Base-by-base conservation (phyloP, 306 rosid genomes). In the Lathyrus oleraceus region DNA sequence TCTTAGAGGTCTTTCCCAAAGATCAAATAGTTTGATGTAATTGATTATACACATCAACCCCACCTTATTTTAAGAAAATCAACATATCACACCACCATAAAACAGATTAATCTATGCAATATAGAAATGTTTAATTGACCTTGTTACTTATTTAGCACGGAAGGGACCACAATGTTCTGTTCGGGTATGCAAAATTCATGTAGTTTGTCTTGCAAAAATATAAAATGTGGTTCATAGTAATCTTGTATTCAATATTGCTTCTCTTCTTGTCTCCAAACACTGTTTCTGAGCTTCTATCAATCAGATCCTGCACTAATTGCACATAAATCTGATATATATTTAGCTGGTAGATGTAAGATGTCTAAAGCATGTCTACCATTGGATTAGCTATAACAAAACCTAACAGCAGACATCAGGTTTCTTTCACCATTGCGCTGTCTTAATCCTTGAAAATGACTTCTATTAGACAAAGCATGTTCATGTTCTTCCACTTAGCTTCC, bases 391-490 rank as follows among this genome's bases (percentile, higher is more conserved):
- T 63, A 40, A 21, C 36, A 67, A 42, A 23, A 62, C 49, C 44
- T 44, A 52, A 21, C 36, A 67, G 21, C 42, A 62, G 17, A 28
- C 35, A 54, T 36, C 39, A 11, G 45, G 45, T 32, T 48, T 48
- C 54, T 48, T 16, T 48, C 57, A 19, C 52, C 52, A 45, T 51
- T 51, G 14, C 15, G 35, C 1, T 16, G 27, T 25, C 36, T 42
- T 44, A 27, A 60, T 45, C 47, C 58, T 5, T 44, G 77, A 65
- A 54, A 44, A 21, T 27, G 45, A 71, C 52, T 7, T 44, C 39
- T 19, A 5, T 54, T 8, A 66, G 73, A 66, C 82, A 72, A 73
- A n/a, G n/a, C n/a, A n/a, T n/a, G n/a, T n/a, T n/a, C n/a, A n/a
- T n/a, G n/a, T n/a, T n/a, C n/a, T n/a, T n/a, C n/a, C n/a, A n/a